A percentile compares a stretch with the other conserved stretches of the same genome.
phyloP scores from a whole-genome alignment of 2,329 filamentous ascomycete species.

The Diaporthe velutina region DNA sequence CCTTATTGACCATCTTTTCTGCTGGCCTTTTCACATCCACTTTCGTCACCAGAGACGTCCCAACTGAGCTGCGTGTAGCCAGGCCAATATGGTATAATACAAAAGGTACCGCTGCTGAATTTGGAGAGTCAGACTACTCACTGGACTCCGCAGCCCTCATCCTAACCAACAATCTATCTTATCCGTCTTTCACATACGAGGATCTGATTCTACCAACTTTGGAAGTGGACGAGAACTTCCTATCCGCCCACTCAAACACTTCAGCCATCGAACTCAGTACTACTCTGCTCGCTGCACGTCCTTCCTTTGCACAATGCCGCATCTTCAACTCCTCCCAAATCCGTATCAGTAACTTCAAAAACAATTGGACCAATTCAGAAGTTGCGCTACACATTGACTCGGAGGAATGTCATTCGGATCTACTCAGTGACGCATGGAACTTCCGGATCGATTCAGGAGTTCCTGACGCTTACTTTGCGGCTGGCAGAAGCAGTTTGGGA shows the following conservation, averaged over 20 bases:
- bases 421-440: background rate
- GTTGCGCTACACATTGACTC: background rate
- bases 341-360: background rate
- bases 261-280: background rate
- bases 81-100: background rate
- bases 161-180: background rate
- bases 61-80: background rate
- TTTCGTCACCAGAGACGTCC: background rate
- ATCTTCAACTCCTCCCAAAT: background rate
- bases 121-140: background rate
- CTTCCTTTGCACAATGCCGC: background rate
- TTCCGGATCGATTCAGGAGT: background rate
- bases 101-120: background rate
- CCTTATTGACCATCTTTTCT: background rate
- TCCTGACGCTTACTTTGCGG: background rate
- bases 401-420: background rate
- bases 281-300: background rate
- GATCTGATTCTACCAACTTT: background rate
- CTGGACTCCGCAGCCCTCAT: background rate
- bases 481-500: rapidly evolving
- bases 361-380: too few species aligned
- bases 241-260: background rate
- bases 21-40: background rate
- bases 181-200: background rate
- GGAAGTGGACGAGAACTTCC: background rate